Percentiles rank a stretch among this genome's conserved stretches.
These are phyloP conservation scores for Panicum hallii DNA, from an alignment of 202 grass and related monocot genomes.

Conservation along the genomic window DNA sequence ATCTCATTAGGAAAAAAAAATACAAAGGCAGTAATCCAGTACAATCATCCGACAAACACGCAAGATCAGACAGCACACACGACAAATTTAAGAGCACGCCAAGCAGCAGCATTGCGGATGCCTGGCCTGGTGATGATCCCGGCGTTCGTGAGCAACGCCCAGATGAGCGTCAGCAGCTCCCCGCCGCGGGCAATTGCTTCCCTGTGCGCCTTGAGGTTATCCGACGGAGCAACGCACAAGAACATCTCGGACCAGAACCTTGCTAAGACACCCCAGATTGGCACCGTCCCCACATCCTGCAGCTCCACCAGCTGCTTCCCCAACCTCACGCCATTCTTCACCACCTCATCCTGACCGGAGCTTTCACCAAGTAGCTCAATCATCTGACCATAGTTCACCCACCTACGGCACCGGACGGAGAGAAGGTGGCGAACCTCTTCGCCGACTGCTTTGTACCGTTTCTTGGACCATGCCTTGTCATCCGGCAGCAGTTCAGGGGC, in stretches of 20 bases:
- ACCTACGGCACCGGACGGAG: neutral
- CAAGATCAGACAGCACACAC: neutral
- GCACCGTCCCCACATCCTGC: neutral
- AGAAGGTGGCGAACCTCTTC: neutral
- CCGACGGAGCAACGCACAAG: neutral
- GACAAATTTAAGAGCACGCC: neutral
- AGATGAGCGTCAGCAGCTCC: conserved; percentile 10
- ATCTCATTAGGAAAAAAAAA: too few relatives aligned
- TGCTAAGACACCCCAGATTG: neutral
- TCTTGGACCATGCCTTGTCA: conserved; percentile 4
- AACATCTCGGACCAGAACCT: conserved; percentile 14
- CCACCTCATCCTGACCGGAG: neutral
- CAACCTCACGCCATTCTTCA: neutral
- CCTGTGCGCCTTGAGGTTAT: conserved; percentile 3
- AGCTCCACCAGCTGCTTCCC: conserved; percentile 1
- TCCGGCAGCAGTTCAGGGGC: neutral
- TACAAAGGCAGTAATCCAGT: too few relatives aligned
- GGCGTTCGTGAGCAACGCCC: neutral
- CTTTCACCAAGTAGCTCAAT: neutral
- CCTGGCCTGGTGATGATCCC: neutral
- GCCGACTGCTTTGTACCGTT: neutral
- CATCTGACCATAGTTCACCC: neutral
- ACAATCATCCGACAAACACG: too few relatives aligned
- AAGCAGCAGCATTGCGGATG: neutral
- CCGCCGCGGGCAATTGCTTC: neutral